Evolutionary conservation across 2,329 filamentous ascomycete genomes (phyloP).

Genomic region (Zymoseptoria tritici): DNA sequence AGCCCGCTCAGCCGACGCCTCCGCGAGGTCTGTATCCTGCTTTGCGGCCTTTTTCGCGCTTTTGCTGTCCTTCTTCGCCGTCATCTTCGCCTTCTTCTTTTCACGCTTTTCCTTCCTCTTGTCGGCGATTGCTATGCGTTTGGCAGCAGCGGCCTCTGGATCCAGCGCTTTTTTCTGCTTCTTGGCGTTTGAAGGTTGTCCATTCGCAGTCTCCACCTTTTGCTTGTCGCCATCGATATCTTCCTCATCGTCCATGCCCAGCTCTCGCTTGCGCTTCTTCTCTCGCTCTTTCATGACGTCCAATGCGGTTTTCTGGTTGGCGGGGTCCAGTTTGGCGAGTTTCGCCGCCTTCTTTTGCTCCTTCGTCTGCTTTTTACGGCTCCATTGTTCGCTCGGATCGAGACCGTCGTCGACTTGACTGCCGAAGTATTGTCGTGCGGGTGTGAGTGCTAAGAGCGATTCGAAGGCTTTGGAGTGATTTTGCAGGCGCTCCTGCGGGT

Average conservation of each 20-base stretch:
- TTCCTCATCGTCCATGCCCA: slow-evolving; percentile 46
- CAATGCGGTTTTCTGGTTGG: slow-evolving; percentile 82
- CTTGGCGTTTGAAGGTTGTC: slow-evolving; percentile 39
- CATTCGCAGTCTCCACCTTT: slow-evolving; percentile 33
- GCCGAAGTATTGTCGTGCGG: slow-evolving; percentile 78
- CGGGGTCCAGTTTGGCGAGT: slow-evolving; percentile 82
- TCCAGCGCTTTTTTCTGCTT: slow-evolving; percentile 15
- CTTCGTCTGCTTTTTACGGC: slow-evolving; percentile 91
- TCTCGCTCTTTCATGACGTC: slow-evolving; percentile 86
- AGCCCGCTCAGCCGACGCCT: slow-evolving; percentile 19
- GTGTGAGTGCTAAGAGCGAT: slow-evolving; percentile 77
- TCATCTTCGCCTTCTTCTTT: slow-evolving; percentile 39
- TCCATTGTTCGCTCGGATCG: slow-evolving; percentile 84
- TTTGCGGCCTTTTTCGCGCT: slow-evolving; percentile 33
- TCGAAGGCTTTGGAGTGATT: slow-evolving; percentile 69
- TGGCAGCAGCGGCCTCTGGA: slow-evolving; percentile 22
- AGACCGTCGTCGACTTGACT: slow-evolving; percentile 47
- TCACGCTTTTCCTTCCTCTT: slow-evolving; percentile 38
- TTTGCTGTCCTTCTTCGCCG: slow-evolving; percentile 33
- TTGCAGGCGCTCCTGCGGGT: slow-evolving; percentile 45
- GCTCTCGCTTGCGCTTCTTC: slow-evolving; percentile 64
- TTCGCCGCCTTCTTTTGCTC: slow-evolving; percentile 76
- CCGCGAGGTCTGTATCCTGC: slow-evolving; percentile 19
- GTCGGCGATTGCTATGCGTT: slow-evolving; percentile 34
- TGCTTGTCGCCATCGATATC: slow-evolving; percentile 29